These are phyloP conservation scores for Phialemonium atrogriseum DNA, from an alignment of 2,329 filamentous ascomycete species.

Conservation along the genomic window DNA sequence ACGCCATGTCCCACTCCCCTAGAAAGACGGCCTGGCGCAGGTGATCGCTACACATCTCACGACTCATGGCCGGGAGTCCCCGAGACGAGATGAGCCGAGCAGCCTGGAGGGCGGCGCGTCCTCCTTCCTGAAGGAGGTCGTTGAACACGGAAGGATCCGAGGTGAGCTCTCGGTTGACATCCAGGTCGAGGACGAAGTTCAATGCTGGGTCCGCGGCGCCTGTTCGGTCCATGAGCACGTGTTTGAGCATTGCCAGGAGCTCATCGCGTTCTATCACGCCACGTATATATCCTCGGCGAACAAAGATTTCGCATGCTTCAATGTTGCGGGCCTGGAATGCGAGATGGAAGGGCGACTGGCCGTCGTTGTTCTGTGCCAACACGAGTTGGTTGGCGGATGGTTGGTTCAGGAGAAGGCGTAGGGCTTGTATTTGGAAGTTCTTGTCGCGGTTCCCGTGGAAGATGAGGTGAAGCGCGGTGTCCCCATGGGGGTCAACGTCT, in stretches of 20 bases:
- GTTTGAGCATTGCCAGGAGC: too few relatives aligned
- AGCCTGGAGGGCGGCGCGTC: background rate
- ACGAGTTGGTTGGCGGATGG: background rate
- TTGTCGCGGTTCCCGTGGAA: too few relatives aligned
- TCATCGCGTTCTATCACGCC: too few relatives aligned
- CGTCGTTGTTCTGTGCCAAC: background rate
- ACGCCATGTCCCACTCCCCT: background rate
- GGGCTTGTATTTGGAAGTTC: too few relatives aligned
- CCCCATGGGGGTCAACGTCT: background rate
- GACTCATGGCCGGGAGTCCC: background rate
- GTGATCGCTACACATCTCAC: background rate
- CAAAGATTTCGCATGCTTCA: background rate
- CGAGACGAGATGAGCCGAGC: background rate
- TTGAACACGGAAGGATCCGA: background rate
- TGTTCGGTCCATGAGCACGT: too few relatives aligned
- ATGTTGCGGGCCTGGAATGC: background rate
- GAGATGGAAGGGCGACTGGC: background rate
- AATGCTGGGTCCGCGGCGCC: too few relatives aligned
- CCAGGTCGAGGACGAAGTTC: constrained; percentile 1
- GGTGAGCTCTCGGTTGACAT: background rate
- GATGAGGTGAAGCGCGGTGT: constrained; percentile 1
- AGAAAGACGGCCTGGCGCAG: background rate
- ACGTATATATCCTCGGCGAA: background rate
- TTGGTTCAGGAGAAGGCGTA: background rate
- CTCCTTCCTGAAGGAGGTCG: background rate